Base-by-base conservation (phyloP, 306 rosid species). In the Vigna unguiculata region DNA sequence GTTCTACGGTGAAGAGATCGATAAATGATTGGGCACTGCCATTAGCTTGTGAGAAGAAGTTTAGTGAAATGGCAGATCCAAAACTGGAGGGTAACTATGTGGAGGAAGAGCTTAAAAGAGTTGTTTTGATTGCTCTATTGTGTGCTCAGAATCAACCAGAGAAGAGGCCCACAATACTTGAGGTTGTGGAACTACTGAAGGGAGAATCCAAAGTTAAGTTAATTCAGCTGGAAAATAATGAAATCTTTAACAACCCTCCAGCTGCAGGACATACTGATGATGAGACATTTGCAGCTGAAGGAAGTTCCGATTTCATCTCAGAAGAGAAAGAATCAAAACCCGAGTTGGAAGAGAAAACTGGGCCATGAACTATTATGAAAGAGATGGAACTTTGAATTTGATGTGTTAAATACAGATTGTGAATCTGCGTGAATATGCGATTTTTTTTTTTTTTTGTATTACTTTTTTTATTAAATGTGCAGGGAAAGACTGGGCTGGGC, bases 11-110 rank as follows among this genome's bases (percentile, higher is more conserved):
- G 76, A 90, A 88, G 82, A 96, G 89, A 54, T 62, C 93, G 0
- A 89, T 95, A 71, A 54, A 85, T 15, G 99, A 95, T 62, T 95
- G 99, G 99, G 99, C 97, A 0, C 86, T 95, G 59, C 99, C 99
- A 13, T 71, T 95, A 79, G 97, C 86, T 30, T 81, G 89, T 25
- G 96, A 88, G 84, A 82, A 85, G 65, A 92, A 90, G 59, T 84
- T 78, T 17, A 81, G 82, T 15, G 96, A 90, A 60, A 46, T 95
- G 48, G 97, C 87, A 6, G 99, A 95, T 84, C 91, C 92, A 3
- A 92, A 83, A 85, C 93, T 95, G 46, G 88, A 86, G 38, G 97
- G 97, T 9, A 80, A 91, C 49, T 91, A 89, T 51, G 88, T 75
- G 38, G 97, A 82, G 75, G 92, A 87, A 68, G 99, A 95, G 80